Evolutionary conservation across 2,329 filamentous ascomycete species (phyloP).

Genomic region (Penicillium sp.): DNA sequence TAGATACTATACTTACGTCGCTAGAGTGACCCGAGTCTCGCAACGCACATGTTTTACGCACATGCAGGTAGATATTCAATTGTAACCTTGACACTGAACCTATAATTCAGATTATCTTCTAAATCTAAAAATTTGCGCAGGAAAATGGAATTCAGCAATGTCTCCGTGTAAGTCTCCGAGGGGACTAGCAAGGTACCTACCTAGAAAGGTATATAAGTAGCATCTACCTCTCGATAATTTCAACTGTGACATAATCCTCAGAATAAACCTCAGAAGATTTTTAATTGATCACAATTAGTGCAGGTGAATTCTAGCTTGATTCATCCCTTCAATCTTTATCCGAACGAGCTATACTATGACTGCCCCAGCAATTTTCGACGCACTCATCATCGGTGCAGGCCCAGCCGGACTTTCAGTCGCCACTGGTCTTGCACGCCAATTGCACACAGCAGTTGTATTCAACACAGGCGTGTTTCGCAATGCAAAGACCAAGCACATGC

Average conservation of each 20-base stretch:
- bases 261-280: neutral
- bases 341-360: neutral
- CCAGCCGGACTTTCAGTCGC: conserved; percentile 45
- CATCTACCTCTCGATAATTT: neutral
- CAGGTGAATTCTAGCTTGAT: neutral
- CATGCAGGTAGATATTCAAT: too few species aligned
- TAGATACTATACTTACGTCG: too few species aligned
- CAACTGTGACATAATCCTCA: neutral
- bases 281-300: neutral
- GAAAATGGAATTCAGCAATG: neutral
- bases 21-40: too few species aligned
- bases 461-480: conserved; percentile 44
- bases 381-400: conserved; percentile 41
- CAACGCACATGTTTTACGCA: too few species aligned
- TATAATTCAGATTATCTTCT: too few species aligned
- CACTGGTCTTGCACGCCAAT: conserved; percentile 35
- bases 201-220: neutral
- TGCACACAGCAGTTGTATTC: conserved; percentile 41
- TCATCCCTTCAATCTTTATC: neutral
- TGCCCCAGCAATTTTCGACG: conserved; percentile 19
- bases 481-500: conserved; percentile 41
- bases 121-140: neutral
- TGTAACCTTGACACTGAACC: too few species aligned
- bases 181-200: neutral
- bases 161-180: neutral